Base-by-base conservation (phyloP, 2,329 filamentous ascomycete species). In the Hypomyces perniciosus region DNA sequence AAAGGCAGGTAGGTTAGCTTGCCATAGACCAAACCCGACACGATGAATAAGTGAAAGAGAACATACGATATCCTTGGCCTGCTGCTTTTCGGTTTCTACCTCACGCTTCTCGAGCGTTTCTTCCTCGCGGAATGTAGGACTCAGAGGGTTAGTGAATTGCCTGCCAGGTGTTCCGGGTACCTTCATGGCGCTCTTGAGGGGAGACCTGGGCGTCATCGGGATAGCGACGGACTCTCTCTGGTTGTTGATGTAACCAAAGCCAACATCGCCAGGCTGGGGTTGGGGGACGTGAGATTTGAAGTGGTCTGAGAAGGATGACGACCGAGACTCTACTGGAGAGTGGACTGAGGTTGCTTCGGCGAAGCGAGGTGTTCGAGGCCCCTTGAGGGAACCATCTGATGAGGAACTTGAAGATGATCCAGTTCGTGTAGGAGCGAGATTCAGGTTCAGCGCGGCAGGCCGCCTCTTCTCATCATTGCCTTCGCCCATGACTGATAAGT, bases 71-170 rank as follows among this genome's bases (percentile, higher is more conserved):
- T 97, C 92, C 62, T 84, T 85, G 31, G 81, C 87, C 71, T 97
- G 92, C 66, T 92, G 82, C 71, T 90, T 88, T 52, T 96, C 91
- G 0, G 92, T 92, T 55, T 76, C 68, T 51, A 78, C 78, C 67
- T 97, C 92, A 52, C 85, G 80, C 75, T 92, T 91, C 73, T 96
- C 92, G 31, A 97, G 73, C 4, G 87, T 71, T 46, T 92, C 83
- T 71, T 96, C 92, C 72, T 97, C 88, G 46, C 81, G 79, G 68
- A 96, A 97, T 0, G 91, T 96, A 38, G 92, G 91, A 70, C 90
- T 96, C 57, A 96, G 72, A 20, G 88, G 87, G 67, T 92, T 93
- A 58, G 77, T 75, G 48, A 91, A 72, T 55, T 79, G 81, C 61
- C 85, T 80, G 29, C 80, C 88, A 4, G 88, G 84, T 2, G 90